phyloP scores from a whole-genome alignment of 2,329 filamentous ascomycete genomes.

The Apiospora saccharicola region DNA sequence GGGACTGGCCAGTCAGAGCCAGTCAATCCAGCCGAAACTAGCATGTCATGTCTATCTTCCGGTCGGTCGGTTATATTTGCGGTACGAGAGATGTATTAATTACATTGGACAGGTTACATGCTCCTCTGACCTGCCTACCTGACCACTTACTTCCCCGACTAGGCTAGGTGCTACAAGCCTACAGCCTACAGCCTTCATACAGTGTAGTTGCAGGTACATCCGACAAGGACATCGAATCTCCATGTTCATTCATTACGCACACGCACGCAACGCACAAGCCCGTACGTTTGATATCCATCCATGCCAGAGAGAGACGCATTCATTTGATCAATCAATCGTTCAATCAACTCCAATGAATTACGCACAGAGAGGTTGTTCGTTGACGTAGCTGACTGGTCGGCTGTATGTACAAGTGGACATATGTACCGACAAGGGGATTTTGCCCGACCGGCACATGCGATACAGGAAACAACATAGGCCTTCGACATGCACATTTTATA shows the following conservation, averaged over 20 bases:
- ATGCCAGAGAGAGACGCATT: neutral
- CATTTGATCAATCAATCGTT: conserved; percentile 9
- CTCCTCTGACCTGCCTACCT: conserved; percentile 1
- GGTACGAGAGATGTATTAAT: conserved; percentile 7
- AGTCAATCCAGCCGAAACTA: conserved; percentile 22
- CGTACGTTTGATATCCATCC: conserved; percentile 16
- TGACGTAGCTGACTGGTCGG: conserved; percentile 1
- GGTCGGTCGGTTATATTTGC: conserved; percentile 17
- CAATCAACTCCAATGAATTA: conserved; percentile 14
- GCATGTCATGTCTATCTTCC: conserved; percentile 13
- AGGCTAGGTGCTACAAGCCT: neutral
- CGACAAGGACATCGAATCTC: neutral
- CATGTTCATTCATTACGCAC: conserved; percentile 11
- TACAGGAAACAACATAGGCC: neutral
- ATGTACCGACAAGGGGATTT: neutral
- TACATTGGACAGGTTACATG: conserved; percentile 12
- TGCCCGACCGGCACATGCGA: conserved; percentile 15
- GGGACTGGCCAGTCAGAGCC: conserved; percentile 23
- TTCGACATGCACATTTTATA: neutral
- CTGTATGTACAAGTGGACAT: neutral
- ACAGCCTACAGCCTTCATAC: no score
- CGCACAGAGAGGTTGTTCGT: neutral
- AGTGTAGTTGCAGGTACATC: conserved; percentile 4
- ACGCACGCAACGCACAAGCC: conserved; percentile 4
- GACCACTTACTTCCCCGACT: neutral